These are phyloP conservation scores for Mycena galopus DNA, from an alignment of 768 basidiomycete species.

Conservation along the genomic window DNA sequence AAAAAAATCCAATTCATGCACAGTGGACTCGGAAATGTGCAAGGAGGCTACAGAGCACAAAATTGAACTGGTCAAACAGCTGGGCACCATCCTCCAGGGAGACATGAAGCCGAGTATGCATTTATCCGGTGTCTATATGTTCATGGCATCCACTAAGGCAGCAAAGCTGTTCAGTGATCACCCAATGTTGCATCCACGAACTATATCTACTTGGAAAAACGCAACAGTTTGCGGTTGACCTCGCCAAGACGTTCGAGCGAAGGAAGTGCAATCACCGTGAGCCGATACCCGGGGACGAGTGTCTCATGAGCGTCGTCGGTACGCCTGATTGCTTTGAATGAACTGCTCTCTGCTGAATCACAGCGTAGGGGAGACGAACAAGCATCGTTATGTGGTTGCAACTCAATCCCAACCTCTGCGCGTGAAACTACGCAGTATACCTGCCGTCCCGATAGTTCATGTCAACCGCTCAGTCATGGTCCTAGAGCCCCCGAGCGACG, in stretches of 20 bases:
- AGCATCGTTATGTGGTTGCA: slow-evolving; percentile 92
- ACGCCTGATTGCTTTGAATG: slow-evolving; percentile 39
- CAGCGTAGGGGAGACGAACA: slow-evolving; percentile 81
- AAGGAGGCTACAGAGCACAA: slow-evolving; percentile 75
- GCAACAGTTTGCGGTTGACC: slow-evolving; percentile 82
- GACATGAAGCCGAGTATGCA: slow-evolving; percentile 91
- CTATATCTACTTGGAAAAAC: slow-evolving; percentile 86
- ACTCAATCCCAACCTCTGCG: slow-evolving; percentile 86
- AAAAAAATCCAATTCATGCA: slow-evolving; percentile 24
- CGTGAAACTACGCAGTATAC: slow-evolving; percentile 73
- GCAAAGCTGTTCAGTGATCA: slow-evolving; percentile 88
- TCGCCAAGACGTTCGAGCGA: slow-evolving; percentile 94
- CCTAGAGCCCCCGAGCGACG: slow-evolving; percentile 89
- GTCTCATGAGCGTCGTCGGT: slow-evolving; percentile 88
- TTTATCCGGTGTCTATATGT: background rate
- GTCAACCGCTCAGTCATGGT: slow-evolving; percentile 94
- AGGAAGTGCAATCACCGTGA: slow-evolving; percentile 95
- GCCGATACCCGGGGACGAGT: slow-evolving; percentile 87
- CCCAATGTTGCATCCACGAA: slow-evolving; percentile 96
- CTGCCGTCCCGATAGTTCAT: slow-evolving; percentile 92
- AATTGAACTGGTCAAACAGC: slow-evolving; percentile 81
- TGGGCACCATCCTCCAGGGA: slow-evolving; percentile 85
- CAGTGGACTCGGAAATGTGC: slow-evolving; percentile 92
- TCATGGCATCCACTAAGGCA: slow-evolving; percentile 45
- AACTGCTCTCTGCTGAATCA: background rate